Evolutionary conservation across 768 basidiomycete species (phyloP).

Genomic region (Podaxis carcinomalis): DNA sequence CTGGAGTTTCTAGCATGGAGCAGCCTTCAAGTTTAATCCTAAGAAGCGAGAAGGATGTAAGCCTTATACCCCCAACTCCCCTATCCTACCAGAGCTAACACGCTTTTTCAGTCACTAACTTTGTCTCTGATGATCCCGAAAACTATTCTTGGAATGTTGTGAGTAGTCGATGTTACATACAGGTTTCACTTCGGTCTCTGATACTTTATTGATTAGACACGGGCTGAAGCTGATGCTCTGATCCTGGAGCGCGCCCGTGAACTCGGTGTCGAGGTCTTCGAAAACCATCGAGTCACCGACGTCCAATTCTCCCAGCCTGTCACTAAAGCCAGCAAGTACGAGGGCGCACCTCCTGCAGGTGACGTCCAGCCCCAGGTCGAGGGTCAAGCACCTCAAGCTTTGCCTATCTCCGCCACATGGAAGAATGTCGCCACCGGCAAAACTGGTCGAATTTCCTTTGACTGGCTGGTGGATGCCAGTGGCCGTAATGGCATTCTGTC

Average conservation of each 20-base stretch:
- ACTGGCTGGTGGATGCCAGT: slow-evolving; percentile 55
- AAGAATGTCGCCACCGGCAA: slow-evolving; percentile 20
- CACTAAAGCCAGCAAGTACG: slow-evolving; percentile 14
- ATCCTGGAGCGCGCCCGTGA: slow-evolving; percentile 47
- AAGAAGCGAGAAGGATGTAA: slow-evolving; percentile 55
- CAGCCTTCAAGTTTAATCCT: slow-evolving; percentile 55
- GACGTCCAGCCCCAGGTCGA: neutral
- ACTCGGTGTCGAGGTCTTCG: slow-evolving; percentile 42
- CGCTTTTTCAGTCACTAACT: slow-evolving; percentile 47
- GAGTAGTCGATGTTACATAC: slow-evolving; percentile 15
- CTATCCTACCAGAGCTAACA: neutral
- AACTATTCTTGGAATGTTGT: slow-evolving; percentile 59
- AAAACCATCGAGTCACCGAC: slow-evolving; percentile 39
- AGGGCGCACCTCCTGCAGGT: slow-evolving; percentile 21
- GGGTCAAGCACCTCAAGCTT: slow-evolving; percentile 23
- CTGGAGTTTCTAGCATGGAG: slow-evolving; percentile 40
- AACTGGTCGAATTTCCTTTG: slow-evolving; percentile 44
- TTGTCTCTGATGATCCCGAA: slow-evolving; percentile 39
- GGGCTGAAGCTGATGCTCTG: slow-evolving; percentile 50
- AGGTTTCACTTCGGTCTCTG: neutral
- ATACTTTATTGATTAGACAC: slow-evolving; percentile 27
- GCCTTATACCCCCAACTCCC: slow-evolving; percentile 16
- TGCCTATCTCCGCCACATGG: slow-evolving; percentile 26
- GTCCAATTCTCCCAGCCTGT: slow-evolving; percentile 39
- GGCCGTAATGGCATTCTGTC: slow-evolving; percentile 55